phyloP scores from a whole-genome alignment of 2,329 filamentous ascomycete genomes.

The Mollisia scopiformis region DNA sequence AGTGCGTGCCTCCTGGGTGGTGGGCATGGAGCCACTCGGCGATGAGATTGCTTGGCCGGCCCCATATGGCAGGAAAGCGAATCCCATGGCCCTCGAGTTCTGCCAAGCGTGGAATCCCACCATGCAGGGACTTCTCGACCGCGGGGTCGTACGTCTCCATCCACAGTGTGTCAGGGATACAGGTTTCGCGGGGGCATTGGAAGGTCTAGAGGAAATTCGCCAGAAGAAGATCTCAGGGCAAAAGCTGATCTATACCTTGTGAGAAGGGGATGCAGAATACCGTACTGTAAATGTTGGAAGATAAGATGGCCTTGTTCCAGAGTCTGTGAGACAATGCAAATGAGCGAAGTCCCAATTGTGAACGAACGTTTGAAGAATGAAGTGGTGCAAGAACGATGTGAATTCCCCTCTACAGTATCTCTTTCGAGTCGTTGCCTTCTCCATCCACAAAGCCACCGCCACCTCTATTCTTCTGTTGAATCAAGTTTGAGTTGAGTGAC shows the following conservation, averaged over 20 bases:
- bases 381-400: too few species aligned
- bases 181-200: conserved; percentile 14
- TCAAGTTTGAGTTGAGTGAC: too few species aligned
- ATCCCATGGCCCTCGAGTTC: conserved; percentile 16
- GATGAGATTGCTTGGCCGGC: conserved; percentile 25
- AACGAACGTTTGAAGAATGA: too few species aligned
- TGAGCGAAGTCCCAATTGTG: too few species aligned
- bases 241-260: conserved; percentile 25
- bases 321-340: too few species aligned
- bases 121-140: conserved; percentile 33
- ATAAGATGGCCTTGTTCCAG: too few species aligned
- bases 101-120: conserved; percentile 7
- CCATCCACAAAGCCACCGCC: too few species aligned
- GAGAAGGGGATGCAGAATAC: too few species aligned
- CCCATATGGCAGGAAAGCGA: conserved; percentile 24
- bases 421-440: too few species aligned
- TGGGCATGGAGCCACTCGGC: conserved; percentile 36
- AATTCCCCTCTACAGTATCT: too few species aligned
- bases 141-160: conserved; percentile 39
- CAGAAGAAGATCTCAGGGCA: conserved; percentile 14
- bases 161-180: conserved; percentile 7
- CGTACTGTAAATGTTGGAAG: too few species aligned
- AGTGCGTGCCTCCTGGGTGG: conserved; percentile 28
- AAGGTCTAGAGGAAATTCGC: conserved; percentile 18
- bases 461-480: too few species aligned